These are phyloP conservation scores for Cucumis hystrix DNA, from an alignment of 306 rosid genomes.

Conservation along the genomic window DNA sequence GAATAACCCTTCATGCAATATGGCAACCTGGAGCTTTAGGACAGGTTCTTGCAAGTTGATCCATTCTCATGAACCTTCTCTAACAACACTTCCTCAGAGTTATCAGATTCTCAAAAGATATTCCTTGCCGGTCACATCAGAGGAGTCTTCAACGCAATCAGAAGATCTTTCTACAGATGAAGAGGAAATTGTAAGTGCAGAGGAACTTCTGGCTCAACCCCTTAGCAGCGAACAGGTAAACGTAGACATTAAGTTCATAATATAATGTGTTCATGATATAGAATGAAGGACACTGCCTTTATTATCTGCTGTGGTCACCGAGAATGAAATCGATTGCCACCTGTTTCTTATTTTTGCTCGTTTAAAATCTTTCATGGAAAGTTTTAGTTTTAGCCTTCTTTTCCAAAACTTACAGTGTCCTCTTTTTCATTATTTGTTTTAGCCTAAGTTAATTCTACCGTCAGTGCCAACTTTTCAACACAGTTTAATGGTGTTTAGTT, in stretches of 20 bases:
- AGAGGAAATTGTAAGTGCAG: constrained; percentile 3
- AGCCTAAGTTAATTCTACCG: neutral
- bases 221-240: constrained; percentile 29
- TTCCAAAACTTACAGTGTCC: neutral
- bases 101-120: constrained; percentile 9
- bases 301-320: neutral
- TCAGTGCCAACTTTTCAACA: neutral
- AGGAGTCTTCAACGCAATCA: constrained; percentile 17
- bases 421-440: neutral
- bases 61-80: constrained; percentile 8
- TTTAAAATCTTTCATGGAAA: neutral
- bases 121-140: constrained; percentile 13
- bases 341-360: neutral
- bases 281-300: neutral
- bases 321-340: neutral
- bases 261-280: neutral
- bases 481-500: neutral
- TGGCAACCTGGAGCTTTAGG: constrained; percentile 5
- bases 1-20: constrained; percentile 4
- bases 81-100: neutral
- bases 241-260: neutral
- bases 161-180: constrained; percentile 12
- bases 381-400: neutral
- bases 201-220: constrained; percentile 25
- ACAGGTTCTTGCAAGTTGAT: constrained; percentile 14